Percentiles rank a stretch among this genome's conserved stretches.
These are phyloP conservation scores for Sporothrix dimorphospora DNA, from an alignment of 2,329 filamentous ascomycete species.

Conservation along the genomic window DNA sequence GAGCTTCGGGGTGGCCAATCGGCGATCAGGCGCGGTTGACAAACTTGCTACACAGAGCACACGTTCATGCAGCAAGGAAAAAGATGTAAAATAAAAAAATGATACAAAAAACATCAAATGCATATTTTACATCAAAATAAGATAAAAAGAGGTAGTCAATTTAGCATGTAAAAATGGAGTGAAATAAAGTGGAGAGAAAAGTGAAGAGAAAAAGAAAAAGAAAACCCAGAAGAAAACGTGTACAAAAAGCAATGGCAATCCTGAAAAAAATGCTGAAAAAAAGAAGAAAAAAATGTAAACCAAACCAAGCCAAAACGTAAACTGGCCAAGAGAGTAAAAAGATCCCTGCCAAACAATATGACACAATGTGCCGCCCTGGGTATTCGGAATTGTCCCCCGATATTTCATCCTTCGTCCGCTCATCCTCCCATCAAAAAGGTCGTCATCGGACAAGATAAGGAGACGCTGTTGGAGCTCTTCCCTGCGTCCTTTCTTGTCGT, in stretches of 20 bases:
- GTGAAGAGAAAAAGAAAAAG: neutral
- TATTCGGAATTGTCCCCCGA: neutral
- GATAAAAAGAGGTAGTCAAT: neutral
- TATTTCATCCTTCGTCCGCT: too few species aligned
- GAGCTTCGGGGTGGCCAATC: neutral
- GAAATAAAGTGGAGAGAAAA: neutral
- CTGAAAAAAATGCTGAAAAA: too few species aligned
- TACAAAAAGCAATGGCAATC: neutral
- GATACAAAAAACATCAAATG: too few species aligned
- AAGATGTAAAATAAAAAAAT: too few species aligned
- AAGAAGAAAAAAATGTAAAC: neutral
- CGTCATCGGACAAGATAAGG: neutral
- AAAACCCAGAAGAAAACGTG: neutral
- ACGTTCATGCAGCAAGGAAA: too few species aligned
- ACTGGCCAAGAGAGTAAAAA: neutral
- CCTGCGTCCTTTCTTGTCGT: neutral
- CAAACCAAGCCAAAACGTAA: neutral
- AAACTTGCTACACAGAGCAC: too few species aligned
- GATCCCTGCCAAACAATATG: neutral
- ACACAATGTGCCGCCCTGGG: neutral
- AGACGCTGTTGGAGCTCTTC: constrained; percentile 20
- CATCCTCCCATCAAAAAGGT: too few species aligned
- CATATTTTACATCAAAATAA: neutral
- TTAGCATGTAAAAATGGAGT: neutral
- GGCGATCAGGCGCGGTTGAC: too few species aligned